phyloP scores from a whole-genome alignment of 202 grass and related monocot genomes.

The Setaria viridis region DNA sequence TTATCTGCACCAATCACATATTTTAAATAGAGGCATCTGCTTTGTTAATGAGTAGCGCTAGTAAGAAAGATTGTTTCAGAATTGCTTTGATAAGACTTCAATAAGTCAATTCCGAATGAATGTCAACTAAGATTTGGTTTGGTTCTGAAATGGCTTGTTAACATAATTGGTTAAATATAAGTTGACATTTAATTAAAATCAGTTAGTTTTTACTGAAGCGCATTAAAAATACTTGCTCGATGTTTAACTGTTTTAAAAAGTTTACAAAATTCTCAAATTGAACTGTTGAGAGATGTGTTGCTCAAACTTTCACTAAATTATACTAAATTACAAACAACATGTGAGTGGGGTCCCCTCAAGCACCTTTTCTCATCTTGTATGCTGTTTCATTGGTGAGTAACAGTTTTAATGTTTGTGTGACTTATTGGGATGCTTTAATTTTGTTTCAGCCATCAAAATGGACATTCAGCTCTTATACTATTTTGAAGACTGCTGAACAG shows the following conservation, averaged over 20 bases:
- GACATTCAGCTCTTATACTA: conserved; percentile 88
- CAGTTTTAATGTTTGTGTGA: conserved; percentile 27
- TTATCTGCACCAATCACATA: neutral
- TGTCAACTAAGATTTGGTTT: neutral
- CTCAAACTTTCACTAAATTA: neutral
- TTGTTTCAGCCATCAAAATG: conserved; percentile 94
- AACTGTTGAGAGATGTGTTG: neutral
- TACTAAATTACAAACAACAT: conserved; percentile 9
- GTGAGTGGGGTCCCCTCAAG: neutral
- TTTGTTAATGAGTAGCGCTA: neutral
- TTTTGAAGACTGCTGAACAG: conserved; percentile 92
- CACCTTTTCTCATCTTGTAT: neutral
- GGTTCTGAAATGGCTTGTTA: neutral
- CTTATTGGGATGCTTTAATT: conserved; percentile 29
- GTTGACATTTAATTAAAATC: neutral
- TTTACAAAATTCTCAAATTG: neutral
- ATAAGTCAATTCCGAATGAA: neutral
- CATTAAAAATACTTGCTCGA: neutral
- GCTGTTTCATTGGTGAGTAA: conserved; percentile 11
- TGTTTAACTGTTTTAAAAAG: neutral
- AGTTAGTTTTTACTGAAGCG: neutral
- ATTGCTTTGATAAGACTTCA: neutral
- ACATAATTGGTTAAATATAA: neutral
- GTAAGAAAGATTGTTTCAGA: neutral
- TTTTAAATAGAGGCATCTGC: neutral